Evolutionary conservation across 441 rosid species (phyloP), one percentile per base, ranked within the genome.

Genomic region (Cnidoscolus chayamansa): DNA sequence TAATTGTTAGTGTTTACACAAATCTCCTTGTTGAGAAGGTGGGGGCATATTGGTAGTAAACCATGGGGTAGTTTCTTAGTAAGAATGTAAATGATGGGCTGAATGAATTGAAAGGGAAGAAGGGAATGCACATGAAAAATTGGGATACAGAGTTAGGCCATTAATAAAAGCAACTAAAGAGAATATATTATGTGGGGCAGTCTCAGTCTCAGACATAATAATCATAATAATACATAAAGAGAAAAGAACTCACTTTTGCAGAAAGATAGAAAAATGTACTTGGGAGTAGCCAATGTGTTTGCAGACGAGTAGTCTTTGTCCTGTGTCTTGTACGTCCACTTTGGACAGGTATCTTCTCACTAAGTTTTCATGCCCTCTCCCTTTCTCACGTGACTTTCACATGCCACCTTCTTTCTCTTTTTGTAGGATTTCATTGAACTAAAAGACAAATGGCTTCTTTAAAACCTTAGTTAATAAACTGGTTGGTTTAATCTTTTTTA

Each of bases 341-440:
- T 40, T 5, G 45, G 45, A 40, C 7, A 40, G 45, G 25, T 25
- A 25, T 25, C 25, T 25, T 25, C 25, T 25, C 25, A 25, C 25
- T 25, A 25, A 25, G 25, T 25, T 25, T 25, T 25, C 25, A 25
- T 25, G 25, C 25, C 48, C 74, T 53, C 35, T 30, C 76, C 47
- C 73, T 0, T 63, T 40, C 43, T 58, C 84, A 78, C 63, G 80
- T 70, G 76, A 78, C 65, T 61, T 50, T 73, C 81, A 78, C 79
- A 67, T 74, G 32, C 51, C 50, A 58, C 63, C 16, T 15, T 3
- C 15, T 0, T 12, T 35, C 37, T 4, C 37, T 4, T 2, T 2
- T 35, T 35, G 37, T 25, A 25, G 25, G 25, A 25, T 25, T 25
- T 25, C 25, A 25, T 25, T 25, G 25, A 25, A 25, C 25, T 25